Percentiles rank a stretch among this genome's conserved stretches.
These are phyloP conservation scores for Diospyros lotus DNA, from an alignment of 148 eudicot species.

Conservation along the genomic window DNA sequence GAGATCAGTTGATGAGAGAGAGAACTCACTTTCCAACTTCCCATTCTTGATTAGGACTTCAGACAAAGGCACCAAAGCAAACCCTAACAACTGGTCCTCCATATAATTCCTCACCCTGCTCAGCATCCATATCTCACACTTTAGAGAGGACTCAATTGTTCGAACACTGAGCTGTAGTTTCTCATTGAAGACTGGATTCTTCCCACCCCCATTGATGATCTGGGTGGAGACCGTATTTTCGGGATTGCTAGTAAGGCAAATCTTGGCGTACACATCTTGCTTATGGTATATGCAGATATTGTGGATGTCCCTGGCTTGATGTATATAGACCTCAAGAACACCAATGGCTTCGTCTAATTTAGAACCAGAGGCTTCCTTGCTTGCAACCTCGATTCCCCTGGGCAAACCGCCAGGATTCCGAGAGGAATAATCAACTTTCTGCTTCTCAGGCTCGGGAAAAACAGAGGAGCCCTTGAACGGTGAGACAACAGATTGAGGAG, in stretches of 20 bases:
- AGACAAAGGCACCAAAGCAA: constrained; percentile 83
- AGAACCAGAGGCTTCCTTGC: constrained; percentile 18
- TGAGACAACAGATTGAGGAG: constrained; percentile 78
- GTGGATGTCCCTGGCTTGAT: constrained; percentile 88
- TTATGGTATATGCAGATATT: constrained; percentile 97
- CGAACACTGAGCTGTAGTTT: constrained; percentile 47
- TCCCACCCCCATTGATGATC: constrained; percentile 89
- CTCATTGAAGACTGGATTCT: constrained; percentile 83
- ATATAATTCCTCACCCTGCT: constrained; percentile 93
- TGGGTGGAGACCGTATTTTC: constrained; percentile 73
- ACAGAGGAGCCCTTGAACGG: constrained; percentile 63
- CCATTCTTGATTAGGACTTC: constrained; percentile 64
- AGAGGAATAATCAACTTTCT: constrained; percentile 29
- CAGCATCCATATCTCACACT: constrained; percentile 97
- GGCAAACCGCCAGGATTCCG: constrained; percentile 34
- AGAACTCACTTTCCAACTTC: constrained; percentile 71
- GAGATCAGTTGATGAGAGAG: constrained; percentile 90
- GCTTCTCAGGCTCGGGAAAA: constrained; percentile 54
- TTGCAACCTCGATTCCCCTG: constrained; percentile 31
- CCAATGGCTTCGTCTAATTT: constrained; percentile 39
- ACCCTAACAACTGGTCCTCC: constrained; percentile 90
- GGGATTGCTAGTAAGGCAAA: constrained; percentile 83
- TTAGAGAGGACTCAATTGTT: constrained; percentile 60
- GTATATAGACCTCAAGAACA: constrained; percentile 68
- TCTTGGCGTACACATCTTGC: constrained; percentile 97